Evolutionary conservation across 2,329 filamentous ascomycete species (phyloP).

Genomic region (Stenocarpella maydis): DNA sequence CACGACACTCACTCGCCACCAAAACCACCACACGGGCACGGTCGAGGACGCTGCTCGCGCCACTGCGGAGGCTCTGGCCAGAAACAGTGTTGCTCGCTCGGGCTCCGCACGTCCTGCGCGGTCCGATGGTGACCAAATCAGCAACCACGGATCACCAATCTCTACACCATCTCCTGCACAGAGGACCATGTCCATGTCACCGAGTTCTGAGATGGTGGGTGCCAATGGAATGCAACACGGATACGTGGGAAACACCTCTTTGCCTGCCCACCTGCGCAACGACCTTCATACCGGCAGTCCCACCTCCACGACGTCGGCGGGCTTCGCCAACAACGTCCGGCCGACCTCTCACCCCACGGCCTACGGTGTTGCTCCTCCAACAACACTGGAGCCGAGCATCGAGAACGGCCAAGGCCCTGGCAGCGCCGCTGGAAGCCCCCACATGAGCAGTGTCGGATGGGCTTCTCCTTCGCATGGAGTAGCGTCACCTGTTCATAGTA

Average conservation of each 20-base stretch:
- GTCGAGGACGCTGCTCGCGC: slow-evolving; percentile 92
- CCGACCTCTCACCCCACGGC: slow-evolving; percentile 87
- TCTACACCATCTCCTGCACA: slow-evolving; percentile 87
- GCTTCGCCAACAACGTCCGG: slow-evolving; percentile 64
- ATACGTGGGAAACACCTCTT: slow-evolving; percentile 80
- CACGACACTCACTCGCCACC: slow-evolving; percentile 92
- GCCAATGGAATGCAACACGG: slow-evolving; percentile 74
- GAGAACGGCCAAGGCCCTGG: slow-evolving; percentile 75
- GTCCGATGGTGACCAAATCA: slow-evolving; percentile 76
- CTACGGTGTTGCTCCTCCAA: slow-evolving; percentile 75
- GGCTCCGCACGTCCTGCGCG: slow-evolving; percentile 58
- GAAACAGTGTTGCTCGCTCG: slow-evolving; percentile 47
- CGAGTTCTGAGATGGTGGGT: slow-evolving; percentile 76
- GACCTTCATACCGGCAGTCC: slow-evolving; percentile 78
- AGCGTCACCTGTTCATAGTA: slow-evolving; percentile 72
- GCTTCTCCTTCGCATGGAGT: slow-evolving; percentile 79
- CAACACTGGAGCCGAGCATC: slow-evolving; percentile 84
- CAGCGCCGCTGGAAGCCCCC: slow-evolving; percentile 84
- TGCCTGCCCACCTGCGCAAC: slow-evolving; percentile 82
- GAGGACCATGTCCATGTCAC: slow-evolving; percentile 80
- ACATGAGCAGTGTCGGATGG: slow-evolving; percentile 85
- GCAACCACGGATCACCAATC: slow-evolving; percentile 75
- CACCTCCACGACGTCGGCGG: slow-evolving; percentile 70
- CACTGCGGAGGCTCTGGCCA: slow-evolving; percentile 83
- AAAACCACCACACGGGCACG: slow-evolving; percentile 94